These are phyloP conservation scores for Ceratocystis diversiconidia DNA, from an alignment of 2,329 filamentous ascomycete species.

Conservation along the genomic window DNA sequence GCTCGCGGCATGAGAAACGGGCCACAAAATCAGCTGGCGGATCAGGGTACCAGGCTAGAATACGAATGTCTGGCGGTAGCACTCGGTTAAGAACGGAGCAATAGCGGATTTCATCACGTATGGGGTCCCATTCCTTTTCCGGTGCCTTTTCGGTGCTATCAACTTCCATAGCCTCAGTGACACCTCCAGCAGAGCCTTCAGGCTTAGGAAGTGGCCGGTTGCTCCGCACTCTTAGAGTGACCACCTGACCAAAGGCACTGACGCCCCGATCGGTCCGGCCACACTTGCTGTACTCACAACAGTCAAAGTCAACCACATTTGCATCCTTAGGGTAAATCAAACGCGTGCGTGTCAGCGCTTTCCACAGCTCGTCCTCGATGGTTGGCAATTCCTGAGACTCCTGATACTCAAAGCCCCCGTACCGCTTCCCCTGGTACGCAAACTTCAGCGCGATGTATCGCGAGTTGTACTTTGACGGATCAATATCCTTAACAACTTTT, in stretches of 20 bases:
- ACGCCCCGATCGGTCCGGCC: slow-evolving; percentile 87
- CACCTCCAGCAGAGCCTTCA: slow-evolving; percentile 18
- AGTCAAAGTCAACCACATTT: slow-evolving; percentile 59
- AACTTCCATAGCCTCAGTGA: slow-evolving; percentile 13
- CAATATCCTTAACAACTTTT: slow-evolving; percentile 40
- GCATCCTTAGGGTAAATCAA: slow-evolving; percentile 60
- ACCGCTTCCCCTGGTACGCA: slow-evolving; percentile 79
- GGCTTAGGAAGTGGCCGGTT: slow-evolving; percentile 42
- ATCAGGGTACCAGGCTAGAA: slow-evolving; percentile 83
- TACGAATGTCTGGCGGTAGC: slow-evolving; percentile 74
- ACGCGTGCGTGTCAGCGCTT: slow-evolving; percentile 66
- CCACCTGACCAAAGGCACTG: slow-evolving; percentile 91
- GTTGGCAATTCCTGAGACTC: slow-evolving; percentile 58
- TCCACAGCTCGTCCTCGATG: slow-evolving; percentile 89
- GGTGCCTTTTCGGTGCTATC: slow-evolving; percentile 19
- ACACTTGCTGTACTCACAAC: slow-evolving; percentile 86
- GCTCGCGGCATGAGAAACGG: slow-evolving; percentile 80
- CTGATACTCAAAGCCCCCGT: slow-evolving; percentile 88
- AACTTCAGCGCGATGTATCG: slow-evolving; percentile 83
- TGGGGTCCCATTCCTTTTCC: slow-evolving; percentile 42
- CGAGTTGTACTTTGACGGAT: slow-evolving; percentile 68
- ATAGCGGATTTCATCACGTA: slow-evolving; percentile 74
- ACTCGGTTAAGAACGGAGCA: slow-evolving; percentile 71
- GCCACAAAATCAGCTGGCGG: slow-evolving; percentile 73
- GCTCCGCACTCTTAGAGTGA: slow-evolving; percentile 70